phyloP scores from a whole-genome alignment of 164 flowering plant species.

The Brasenia schreberi region DNA sequence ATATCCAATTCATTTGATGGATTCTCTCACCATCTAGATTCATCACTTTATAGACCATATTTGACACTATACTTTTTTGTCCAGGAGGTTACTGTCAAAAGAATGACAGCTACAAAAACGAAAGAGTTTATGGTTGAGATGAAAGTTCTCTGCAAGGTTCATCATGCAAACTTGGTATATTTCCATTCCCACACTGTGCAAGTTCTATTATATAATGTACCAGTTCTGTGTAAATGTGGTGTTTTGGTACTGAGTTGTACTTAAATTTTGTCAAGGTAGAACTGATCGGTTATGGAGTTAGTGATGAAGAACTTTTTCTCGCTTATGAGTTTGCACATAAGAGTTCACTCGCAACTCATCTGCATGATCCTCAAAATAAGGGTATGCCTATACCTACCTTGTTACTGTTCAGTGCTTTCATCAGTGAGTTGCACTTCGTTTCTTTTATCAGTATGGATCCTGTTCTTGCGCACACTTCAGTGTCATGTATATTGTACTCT shows the following conservation, averaged over 20 bases:
- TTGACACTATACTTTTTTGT: too few relatives aligned
- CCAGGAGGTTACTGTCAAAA: conserved; percentile 66
- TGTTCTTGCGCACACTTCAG: too few relatives aligned
- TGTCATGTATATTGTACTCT: too few relatives aligned
- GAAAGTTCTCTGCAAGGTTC: conserved; percentile 90
- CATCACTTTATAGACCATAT: too few relatives aligned
- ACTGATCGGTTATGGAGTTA: conserved; percentile 88
- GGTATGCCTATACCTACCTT: conserved; percentile 23
- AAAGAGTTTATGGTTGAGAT: conserved; percentile 79
- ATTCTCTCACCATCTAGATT: too few relatives aligned
- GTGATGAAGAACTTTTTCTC: conserved; percentile 70
- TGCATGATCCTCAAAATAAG: conserved; percentile 81
- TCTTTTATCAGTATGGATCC: too few relatives aligned
- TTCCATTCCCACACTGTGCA: not conserved
- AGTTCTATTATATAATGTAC: not conserved
- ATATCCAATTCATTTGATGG: not conserved
- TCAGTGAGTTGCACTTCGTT: not conserved
- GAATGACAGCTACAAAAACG: conserved; percentile 83
- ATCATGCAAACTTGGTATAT: conserved; percentile 84
- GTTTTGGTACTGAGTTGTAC: conserved; percentile 19
- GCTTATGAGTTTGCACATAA: conserved; percentile 84
- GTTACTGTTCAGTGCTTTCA: not conserved
- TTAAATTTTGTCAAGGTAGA: conserved; percentile 80
- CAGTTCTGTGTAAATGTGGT: not conserved
- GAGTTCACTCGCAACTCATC: conserved; percentile 70